Evolutionary conservation across 2,329 filamentous ascomycete species (phyloP).

Genomic region (Colletotrichum orchidophilum): DNA sequence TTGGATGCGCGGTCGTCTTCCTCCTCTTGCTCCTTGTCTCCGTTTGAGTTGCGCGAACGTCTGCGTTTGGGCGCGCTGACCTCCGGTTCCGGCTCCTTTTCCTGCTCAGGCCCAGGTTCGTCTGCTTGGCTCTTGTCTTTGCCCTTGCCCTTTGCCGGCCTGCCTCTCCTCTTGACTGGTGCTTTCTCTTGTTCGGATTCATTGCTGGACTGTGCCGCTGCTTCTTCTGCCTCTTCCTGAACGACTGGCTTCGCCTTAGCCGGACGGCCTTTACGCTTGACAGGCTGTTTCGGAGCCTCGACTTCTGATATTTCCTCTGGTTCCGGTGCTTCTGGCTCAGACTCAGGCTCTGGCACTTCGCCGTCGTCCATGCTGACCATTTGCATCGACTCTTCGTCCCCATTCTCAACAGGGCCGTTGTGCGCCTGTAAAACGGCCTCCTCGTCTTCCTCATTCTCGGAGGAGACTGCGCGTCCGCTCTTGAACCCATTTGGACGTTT

Average conservation of each 20-base stretch:
- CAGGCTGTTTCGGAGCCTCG: conserved; percentile 22
- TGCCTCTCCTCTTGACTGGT: conserved; percentile 15
- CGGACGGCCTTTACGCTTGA: conserved; percentile 29
- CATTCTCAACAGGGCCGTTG: conserved; percentile 39
- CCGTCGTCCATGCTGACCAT: conserved; percentile 46
- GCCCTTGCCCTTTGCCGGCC: conserved; percentile 33
- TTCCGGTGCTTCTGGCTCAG: conserved; percentile 42
- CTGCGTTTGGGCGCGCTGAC: conserved; percentile 22
- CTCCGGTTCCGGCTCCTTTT: conserved; percentile 34
- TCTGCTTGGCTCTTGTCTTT: conserved; percentile 25
- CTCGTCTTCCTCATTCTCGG: conserved; percentile 43
- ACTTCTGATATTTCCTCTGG: conserved; percentile 34
- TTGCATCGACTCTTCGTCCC: conserved; percentile 52
- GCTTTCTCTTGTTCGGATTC: conserved; percentile 37
- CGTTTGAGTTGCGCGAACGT: conserved; percentile 30
- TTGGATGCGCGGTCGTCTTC: conserved; percentile 32
- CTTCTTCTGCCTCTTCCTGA: conserved; percentile 25
- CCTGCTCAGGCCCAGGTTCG: conserved; percentile 16
- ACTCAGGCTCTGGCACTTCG: conserved; percentile 40
- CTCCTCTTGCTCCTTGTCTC: conserved; percentile 29
- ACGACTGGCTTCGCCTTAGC: conserved; percentile 20
- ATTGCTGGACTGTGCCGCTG: conserved; percentile 35
- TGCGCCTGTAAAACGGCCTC: conserved; percentile 36
- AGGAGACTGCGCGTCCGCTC: conserved; percentile 38
- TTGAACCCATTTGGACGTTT: conserved; percentile 35